Evolutionary conservation across 2,329 filamentous ascomycete species (phyloP).

Genomic region (Sarocladium brachiariae): DNA sequence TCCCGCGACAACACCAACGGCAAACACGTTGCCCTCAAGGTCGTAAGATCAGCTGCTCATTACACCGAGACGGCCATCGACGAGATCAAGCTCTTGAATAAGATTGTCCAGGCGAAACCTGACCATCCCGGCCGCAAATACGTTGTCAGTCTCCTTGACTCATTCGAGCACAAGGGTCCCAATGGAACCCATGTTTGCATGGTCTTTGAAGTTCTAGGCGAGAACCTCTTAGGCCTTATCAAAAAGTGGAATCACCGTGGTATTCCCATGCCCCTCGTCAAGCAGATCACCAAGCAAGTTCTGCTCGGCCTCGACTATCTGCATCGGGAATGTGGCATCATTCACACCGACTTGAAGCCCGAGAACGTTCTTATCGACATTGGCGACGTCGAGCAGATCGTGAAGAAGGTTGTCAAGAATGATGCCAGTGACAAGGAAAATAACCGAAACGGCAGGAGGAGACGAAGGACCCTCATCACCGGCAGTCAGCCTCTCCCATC

Average conservation of each 20-base stretch:
- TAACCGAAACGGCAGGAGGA: constrained; percentile 82
- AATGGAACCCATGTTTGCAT: constrained; percentile 97
- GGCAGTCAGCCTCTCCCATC: constrained; percentile 94
- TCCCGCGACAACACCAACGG: constrained; percentile 76
- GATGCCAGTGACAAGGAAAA: constrained; percentile 79
- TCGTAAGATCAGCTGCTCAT: constrained; percentile 93
- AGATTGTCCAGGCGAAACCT: constrained; percentile 92
- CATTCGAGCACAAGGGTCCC: constrained; percentile 94
- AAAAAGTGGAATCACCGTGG: constrained; percentile 98
- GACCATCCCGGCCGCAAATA: constrained; percentile 90
- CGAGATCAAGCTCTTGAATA: constrained; percentile 96
- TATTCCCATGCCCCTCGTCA: constrained; percentile 92
- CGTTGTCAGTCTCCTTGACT: constrained; percentile 92
- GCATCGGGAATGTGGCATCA: constrained; percentile 96
- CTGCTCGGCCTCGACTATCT: constrained; percentile 92
- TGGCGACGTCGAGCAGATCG: constrained; percentile 96
- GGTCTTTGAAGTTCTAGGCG: constrained; percentile 96
- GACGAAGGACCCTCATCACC: constrained; percentile 89
- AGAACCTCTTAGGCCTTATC: constrained; percentile 90
- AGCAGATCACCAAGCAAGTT: constrained; percentile 98
- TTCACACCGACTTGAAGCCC: constrained; percentile 95
- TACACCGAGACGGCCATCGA: constrained; percentile 99
- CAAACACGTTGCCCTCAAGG: constrained; percentile 96
- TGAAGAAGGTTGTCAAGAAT: constrained; percentile 89
- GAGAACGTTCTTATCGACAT: constrained; percentile 99